Percentiles rank a stretch among this genome's conserved stretches.
Conservation (phyloP, 768 basidiomycete species). For the Trametopsis cervina region DNA sequence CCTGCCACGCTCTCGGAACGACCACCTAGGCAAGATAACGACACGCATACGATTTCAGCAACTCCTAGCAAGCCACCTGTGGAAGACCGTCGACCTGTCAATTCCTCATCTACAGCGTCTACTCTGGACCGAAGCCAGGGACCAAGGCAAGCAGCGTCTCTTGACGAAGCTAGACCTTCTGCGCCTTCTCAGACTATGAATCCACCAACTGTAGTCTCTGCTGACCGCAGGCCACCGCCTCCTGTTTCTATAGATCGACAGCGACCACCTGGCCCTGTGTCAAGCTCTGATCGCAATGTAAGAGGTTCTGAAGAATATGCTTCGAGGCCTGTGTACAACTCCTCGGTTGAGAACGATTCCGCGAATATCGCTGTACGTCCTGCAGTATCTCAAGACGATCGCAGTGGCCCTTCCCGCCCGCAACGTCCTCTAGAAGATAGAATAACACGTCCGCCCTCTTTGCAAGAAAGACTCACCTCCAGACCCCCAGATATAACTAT, state of each 20-base stretch:
- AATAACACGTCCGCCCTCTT: slow-evolving; percentile 16
- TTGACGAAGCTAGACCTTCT: slow-evolving; percentile 7
- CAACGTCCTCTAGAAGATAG: slow-evolving; percentile 19
- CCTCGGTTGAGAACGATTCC: background rate
- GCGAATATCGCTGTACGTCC: background rate
- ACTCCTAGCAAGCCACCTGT: background rate
- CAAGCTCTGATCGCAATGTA: background rate
- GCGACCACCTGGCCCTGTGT: background rate
- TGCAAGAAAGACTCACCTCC: slow-evolving; percentile 20
- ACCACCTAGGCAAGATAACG: background rate
- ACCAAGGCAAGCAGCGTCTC: background rate
- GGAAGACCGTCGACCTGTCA: slow-evolving; percentile 2
- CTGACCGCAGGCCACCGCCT: slow-evolving; percentile 3
- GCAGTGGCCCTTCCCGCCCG: slow-evolving; percentile 4
- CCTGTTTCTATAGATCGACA: background rate
- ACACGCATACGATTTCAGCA: background rate
- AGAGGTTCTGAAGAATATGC: background rate
- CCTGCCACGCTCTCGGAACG: background rate
- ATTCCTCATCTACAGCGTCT: background rate
- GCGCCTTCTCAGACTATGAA: background rate
- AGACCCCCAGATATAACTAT: slow-evolving; percentile 8
- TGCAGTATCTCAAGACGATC: background rate
- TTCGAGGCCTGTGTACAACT: background rate
- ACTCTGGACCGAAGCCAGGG: background rate
- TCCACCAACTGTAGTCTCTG: background rate